phyloP scores from a whole-genome alignment of 768 basidiomycete genomes.

The Suillus tomentosus region DNA sequence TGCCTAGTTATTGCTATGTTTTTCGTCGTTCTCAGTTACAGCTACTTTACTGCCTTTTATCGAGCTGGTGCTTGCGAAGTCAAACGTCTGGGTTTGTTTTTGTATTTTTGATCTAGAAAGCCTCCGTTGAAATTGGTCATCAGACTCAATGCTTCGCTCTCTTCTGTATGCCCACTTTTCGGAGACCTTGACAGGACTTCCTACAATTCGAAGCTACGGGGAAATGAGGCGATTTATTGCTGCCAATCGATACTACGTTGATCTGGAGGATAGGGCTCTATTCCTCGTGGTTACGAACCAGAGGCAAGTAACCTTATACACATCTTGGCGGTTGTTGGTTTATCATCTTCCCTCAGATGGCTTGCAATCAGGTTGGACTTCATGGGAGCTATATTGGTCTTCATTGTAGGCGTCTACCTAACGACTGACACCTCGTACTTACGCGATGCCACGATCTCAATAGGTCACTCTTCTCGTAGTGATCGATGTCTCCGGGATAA shows the following conservation, averaged over 20 bases:
- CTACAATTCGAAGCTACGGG: constrained; percentile 75
- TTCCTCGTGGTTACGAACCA: constrained; percentile 68
- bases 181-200: constrained; percentile 71
- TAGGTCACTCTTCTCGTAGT: constrained; percentile 70
- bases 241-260: constrained; percentile 67
- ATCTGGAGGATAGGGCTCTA: constrained; percentile 74
- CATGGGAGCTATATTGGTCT: constrained; percentile 60
- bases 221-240: constrained; percentile 59
- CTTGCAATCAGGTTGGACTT: constrained; percentile 72
- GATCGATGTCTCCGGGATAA: constrained; percentile 54
- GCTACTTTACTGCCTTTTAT: constrained; percentile 68
- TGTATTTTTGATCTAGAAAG: neutral
- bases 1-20: constrained; percentile 52
- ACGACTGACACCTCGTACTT: neutral
- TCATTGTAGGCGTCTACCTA: constrained; percentile 42
- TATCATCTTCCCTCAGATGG: constrained; percentile 45
- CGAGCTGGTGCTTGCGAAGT: constrained; percentile 70
- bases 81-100: constrained; percentile 48
- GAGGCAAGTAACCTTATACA: constrained; percentile 37
- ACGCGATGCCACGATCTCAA: neutral
- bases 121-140: neutral
- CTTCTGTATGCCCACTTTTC: constrained; percentile 77
- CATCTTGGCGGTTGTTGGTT: neutral
- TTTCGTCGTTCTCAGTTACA: constrained; percentile 60
- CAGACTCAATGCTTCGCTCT: constrained; percentile 73